These are phyloP conservation scores for Biscutella laevigata DNA, from an alignment of 441 rosid genomes.

Conservation along the genomic window DNA sequence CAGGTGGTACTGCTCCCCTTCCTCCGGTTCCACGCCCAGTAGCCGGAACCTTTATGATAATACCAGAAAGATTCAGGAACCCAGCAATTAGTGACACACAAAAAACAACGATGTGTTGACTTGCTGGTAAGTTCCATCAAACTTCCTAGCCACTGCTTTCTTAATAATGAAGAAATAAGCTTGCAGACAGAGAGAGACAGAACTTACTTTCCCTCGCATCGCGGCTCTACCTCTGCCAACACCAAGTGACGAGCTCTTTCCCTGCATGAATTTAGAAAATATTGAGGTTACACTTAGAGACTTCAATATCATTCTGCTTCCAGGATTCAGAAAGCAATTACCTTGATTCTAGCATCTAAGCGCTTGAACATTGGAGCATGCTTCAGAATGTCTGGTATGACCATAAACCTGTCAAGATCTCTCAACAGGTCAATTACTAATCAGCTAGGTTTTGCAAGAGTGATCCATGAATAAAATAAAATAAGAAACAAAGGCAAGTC, in stretches of 20 bases:
- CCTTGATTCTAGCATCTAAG: slow-evolving; percentile 94
- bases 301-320: not conserved
- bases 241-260: slow-evolving; percentile 89
- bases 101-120: not conserved
- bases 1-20: slow-evolving; percentile 69
- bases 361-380: slow-evolving; percentile 99
- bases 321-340: slow-evolving; percentile 12
- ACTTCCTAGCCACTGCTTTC: not conserved
- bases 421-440: slow-evolving; percentile 1
- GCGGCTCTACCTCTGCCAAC: slow-evolving; percentile 99
- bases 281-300: slow-evolving; percentile 2
- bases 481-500: not conserved
- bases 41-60: slow-evolving; percentile 49
- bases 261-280: slow-evolving; percentile 40
- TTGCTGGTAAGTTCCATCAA: not conserved
- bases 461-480: not conserved
- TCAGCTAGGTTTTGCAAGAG: not conserved
- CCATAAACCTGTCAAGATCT: slow-evolving; percentile 69
- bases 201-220: slow-evolving; percentile 90
- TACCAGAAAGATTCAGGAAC: not conserved
- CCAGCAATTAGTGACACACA: slow-evolving; percentile 5
- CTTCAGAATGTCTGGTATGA: slow-evolving; percentile 97
- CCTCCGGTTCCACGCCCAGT: slow-evolving; percentile 79
- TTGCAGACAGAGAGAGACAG: not conserved
- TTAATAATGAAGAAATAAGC: not conserved